phyloP scores from a whole-genome alignment of 2,329 filamentous ascomycete species.

The Stagonosporopsis chrysanthemi region DNA sequence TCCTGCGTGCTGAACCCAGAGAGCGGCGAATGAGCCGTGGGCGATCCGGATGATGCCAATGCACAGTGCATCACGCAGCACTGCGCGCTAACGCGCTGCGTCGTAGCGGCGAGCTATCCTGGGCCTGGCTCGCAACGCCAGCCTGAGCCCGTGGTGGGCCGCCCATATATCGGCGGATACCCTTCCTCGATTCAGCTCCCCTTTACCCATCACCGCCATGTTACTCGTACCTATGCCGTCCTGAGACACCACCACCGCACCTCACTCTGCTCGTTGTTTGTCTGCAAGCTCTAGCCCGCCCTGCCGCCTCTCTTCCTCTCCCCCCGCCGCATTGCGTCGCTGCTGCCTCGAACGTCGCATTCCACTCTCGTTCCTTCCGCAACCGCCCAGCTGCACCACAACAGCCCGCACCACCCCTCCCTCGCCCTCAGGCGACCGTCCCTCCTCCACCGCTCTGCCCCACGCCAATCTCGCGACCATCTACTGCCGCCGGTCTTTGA shows the following conservation, averaged over 20 bases:
- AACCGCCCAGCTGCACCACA: conserved; percentile 32
- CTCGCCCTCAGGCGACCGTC: conserved; percentile 28
- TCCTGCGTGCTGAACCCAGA: conserved; percentile 9
- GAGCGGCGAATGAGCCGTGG: conserved; percentile 12
- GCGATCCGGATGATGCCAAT: conserved; percentile 23
- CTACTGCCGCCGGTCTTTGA: conserved; percentile 36
- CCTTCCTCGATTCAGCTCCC: conserved; percentile 21
- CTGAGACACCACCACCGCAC: conserved; percentile 27
- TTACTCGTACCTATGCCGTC: conserved; percentile 38
- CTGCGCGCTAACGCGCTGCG: conserved; percentile 4
- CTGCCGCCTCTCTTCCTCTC: conserved; percentile 19
- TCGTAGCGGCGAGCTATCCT: conserved; percentile 1
- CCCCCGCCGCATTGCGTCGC: conserved; percentile 3
- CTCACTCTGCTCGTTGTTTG: conserved; percentile 33
- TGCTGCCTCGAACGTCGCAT: conserved; percentile 29
- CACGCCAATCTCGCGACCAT: conserved; percentile 44
- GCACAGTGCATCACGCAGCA: conserved; percentile 25
- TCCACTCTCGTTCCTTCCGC: conserved; percentile 40
- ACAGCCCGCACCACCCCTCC: conserved; percentile 29
- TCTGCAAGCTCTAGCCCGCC: conserved; percentile 36
- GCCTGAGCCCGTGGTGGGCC: conserved; percentile 10
- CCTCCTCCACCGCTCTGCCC: conserved; percentile 33
- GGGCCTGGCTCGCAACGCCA: conserved; percentile 20
- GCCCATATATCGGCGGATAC: conserved; percentile 15
- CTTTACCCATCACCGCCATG: conserved; percentile 35